phyloP scores from a whole-genome alignment of 2,329 filamentous ascomycete species.

The Xylaria sp. region DNA sequence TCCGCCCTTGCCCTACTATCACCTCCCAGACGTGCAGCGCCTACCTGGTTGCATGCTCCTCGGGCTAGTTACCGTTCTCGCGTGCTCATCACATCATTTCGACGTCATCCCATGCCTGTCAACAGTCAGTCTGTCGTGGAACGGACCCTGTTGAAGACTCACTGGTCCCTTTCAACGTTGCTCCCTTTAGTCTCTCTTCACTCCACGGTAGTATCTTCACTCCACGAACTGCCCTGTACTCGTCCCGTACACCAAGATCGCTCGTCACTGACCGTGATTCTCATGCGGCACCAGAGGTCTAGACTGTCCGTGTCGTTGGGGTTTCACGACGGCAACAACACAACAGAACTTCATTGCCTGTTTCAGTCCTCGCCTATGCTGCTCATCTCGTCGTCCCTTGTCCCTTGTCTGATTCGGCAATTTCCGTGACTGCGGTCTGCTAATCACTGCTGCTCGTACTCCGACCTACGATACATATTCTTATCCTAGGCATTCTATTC shows the following conservation, averaged over 20 bases:
- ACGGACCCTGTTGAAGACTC: slow-evolving; percentile 15
- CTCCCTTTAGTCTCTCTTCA: not conserved
- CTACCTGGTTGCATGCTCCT: slow-evolving; percentile 3
- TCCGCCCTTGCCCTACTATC: slow-evolving; percentile 1
- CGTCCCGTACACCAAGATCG: slow-evolving; percentile 7
- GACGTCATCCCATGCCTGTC: slow-evolving; percentile 26
- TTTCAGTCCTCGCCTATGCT: slow-evolving; percentile 17
- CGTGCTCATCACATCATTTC: slow-evolving; percentile 25
- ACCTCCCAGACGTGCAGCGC: slow-evolving; percentile 15
- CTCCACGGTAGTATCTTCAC: too few species aligned
- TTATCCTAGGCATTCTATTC: too few species aligned
- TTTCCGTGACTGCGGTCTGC: not conserved
- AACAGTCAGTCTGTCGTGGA: slow-evolving; percentile 16
- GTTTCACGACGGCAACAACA: not conserved
- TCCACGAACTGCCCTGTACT: too few species aligned
- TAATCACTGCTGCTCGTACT: not conserved
- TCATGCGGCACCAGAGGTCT: slow-evolving; percentile 15
- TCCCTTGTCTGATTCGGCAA: slow-evolving; percentile 2
- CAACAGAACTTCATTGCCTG: slow-evolving; percentile 18
- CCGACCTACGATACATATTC: too few species aligned
- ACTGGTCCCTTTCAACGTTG: slow-evolving; percentile 5
- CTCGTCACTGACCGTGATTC: slow-evolving; percentile 11
- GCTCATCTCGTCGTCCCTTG: not conserved
- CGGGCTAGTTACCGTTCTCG: slow-evolving; percentile 4
- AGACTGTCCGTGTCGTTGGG: slow-evolving; percentile 4